These are phyloP conservation scores for Zarea fungicola DNA, from an alignment of 2,329 filamentous ascomycete genomes.

Conservation along the genomic window DNA sequence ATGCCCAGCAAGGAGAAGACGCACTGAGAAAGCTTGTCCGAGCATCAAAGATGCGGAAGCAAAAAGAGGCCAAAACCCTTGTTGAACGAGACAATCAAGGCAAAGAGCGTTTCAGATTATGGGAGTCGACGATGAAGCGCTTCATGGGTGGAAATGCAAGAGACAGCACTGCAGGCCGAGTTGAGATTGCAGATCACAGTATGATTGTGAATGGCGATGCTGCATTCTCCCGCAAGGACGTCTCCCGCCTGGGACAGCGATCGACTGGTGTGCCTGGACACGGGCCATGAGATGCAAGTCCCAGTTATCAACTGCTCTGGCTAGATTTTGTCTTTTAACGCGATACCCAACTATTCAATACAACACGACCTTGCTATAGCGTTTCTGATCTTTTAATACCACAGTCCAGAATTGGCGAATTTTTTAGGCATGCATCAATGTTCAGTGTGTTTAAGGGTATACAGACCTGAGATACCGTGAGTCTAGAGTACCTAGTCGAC, in stretches of 20 bases:
- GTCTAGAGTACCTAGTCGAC: too few species aligned
- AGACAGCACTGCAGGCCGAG: conserved; percentile 30
- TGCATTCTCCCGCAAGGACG: conserved; percentile 47
- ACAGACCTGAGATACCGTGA: too few species aligned
- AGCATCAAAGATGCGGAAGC: conserved; percentile 58
- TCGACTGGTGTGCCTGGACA: conserved; percentile 17
- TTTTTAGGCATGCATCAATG: too few species aligned
- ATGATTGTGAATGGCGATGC: conserved; percentile 59
- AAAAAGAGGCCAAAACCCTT: conserved; percentile 56
- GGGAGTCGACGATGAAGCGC: conserved; percentile 57
- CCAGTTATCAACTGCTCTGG: too few species aligned
- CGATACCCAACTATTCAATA: too few species aligned
- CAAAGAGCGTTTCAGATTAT: conserved; percentile 52
- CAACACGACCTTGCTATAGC: too few species aligned
- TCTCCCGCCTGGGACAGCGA: conserved; percentile 43
- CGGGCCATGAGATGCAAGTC: not conserved
- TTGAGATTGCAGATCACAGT: conserved; percentile 56
- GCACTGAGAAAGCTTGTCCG: conserved; percentile 55
- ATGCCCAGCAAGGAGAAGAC: conserved; percentile 57
- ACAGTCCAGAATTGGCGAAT: too few species aligned
- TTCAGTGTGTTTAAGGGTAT: too few species aligned
- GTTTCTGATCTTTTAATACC: too few species aligned
- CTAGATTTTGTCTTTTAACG: too few species aligned
- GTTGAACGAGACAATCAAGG: conserved; percentile 48
- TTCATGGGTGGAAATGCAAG: conserved; percentile 36